phyloP scores from a whole-genome alignment of 2,329 filamentous ascomycete species.

The Penicillium janthinellum region DNA sequence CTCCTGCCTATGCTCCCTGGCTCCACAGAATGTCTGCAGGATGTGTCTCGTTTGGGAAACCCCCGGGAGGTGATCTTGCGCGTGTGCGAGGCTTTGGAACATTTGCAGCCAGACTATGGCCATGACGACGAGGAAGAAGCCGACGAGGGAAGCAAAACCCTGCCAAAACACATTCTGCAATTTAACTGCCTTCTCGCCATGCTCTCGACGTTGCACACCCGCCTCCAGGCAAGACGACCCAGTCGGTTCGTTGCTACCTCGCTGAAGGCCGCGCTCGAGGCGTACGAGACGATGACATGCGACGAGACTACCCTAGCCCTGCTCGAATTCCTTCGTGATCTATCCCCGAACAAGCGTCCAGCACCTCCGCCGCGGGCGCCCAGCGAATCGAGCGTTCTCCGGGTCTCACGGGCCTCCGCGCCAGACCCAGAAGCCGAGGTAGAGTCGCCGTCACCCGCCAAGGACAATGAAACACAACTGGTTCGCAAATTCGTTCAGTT shows the following conservation, averaged over 20 bases:
- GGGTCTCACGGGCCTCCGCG: conserved; percentile 41
- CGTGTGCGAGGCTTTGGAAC: conserved; percentile 62
- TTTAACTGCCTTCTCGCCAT: conserved; percentile 43
- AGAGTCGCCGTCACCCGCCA: conserved; percentile 40
- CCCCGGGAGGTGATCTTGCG: conserved; percentile 66
- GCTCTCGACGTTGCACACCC: conserved; percentile 59
- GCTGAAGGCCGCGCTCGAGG: conserved; percentile 61
- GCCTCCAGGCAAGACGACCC: conserved; percentile 65
- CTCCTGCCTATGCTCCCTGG: conserved; percentile 62
- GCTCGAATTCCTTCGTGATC: conserved; percentile 59
- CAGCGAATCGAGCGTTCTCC: conserved; percentile 49
- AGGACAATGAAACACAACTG: conserved; percentile 53
- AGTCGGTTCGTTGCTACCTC: conserved; percentile 66
- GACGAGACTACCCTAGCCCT: conserved; percentile 60
- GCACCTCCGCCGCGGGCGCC: conserved; percentile 60
- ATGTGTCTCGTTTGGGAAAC: conserved; percentile 64
- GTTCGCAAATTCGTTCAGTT: conserved; percentile 61
- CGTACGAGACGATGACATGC: conserved; percentile 59
- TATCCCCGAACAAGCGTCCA: conserved; percentile 61
- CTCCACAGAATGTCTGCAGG: conserved; percentile 61
- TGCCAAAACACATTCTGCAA: conserved; percentile 20
- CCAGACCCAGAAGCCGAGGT: conserved; percentile 61
- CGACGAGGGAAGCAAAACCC: conserved; percentile 10
- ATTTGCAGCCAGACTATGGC: conserved; percentile 53
- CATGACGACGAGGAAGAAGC: conserved; percentile 37